Percentiles rank a stretch among this genome's conserved stretches.
These are phyloP conservation scores for Paraphoma sp. DNA, from an alignment of 2,329 filamentous ascomycete species.

Conservation along the genomic window DNA sequence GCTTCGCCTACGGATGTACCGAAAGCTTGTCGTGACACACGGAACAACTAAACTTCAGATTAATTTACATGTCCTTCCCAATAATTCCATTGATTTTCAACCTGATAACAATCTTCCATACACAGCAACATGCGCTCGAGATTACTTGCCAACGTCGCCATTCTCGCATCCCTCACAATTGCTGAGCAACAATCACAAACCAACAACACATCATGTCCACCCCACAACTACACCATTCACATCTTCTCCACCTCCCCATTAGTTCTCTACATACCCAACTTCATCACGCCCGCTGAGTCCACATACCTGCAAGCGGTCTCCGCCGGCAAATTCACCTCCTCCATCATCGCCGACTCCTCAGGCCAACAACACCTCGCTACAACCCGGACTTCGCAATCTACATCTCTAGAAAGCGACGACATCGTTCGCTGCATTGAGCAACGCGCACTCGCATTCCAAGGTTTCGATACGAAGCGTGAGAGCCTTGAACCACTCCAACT, in stretches of 20 bases:
- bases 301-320: slow-evolving; percentile 58
- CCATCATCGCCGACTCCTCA: slow-evolving; percentile 24
- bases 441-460: slow-evolving; percentile 63
- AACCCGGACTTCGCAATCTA: slow-evolving; percentile 28
- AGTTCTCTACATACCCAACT: slow-evolving; percentile 63
- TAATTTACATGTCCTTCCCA: not conserved
- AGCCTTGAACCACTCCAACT: slow-evolving; percentile 58
- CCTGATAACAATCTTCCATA: no score
- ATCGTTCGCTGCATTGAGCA: slow-evolving; percentile 63
- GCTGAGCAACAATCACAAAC: not conserved
- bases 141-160: not conserved
- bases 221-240: slow-evolving; percentile 51
- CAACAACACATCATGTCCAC: slow-evolving; percentile 37
- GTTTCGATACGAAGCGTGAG: slow-evolving; percentile 54
- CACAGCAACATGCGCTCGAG: no score
- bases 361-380: slow-evolving; percentile 30
- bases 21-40: not conserved
- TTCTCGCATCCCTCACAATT: slow-evolving; percentile 6
- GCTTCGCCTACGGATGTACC: slow-evolving; percentile 6
- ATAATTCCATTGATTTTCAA: not conserved
- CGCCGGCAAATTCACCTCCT: slow-evolving; percentile 41
- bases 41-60: not conserved
- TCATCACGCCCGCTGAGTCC: slow-evolving; percentile 58
- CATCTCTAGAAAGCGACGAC: slow-evolving; percentile 41
- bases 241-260: slow-evolving; percentile 61